phyloP scores from a whole-genome alignment of 176 grass and related monocot species.

The Rhynchospora breviuscula region DNA sequence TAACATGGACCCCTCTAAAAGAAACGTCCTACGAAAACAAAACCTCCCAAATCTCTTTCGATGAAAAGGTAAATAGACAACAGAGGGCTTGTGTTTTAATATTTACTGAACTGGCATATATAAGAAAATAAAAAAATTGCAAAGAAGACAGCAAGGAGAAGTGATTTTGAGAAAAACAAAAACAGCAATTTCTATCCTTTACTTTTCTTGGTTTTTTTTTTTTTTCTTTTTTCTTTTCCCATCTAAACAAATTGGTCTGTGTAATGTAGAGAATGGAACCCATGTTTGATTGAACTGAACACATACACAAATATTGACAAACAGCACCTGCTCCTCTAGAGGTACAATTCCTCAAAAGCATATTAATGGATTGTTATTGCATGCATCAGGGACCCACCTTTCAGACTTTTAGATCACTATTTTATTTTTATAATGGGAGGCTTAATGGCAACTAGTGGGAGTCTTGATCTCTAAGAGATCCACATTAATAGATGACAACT shows the following conservation, averaged over 20 bases:
- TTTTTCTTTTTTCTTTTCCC: background rate
- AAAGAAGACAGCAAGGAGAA: background rate
- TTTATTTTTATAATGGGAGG: constrained; percentile 16
- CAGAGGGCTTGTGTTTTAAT: background rate
- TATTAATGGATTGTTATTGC: constrained; percentile 1
- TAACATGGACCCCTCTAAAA: constrained; percentile 1
- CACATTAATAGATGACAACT: constrained; percentile 27
- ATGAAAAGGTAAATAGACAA: background rate
- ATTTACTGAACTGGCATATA: background rate
- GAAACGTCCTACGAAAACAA: background rate
- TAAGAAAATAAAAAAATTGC: background rate
- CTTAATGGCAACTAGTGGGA: constrained; percentile 17
- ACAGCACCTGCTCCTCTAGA: background rate
- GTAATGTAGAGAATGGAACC: background rate
- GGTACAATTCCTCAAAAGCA: constrained; percentile 4
- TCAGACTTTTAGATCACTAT: background rate
- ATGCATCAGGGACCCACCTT: background rate
- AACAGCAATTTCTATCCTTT: background rate
- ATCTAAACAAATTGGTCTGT: background rate
- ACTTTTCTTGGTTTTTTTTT: background rate
- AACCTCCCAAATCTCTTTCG: background rate
- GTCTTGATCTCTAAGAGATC: constrained; percentile 19
- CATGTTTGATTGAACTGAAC: background rate
- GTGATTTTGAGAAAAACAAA: background rate
- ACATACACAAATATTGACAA: background rate